phyloP scores from a whole-genome alignment of 2,329 filamentous ascomycete genomes.

The Mycogone perniciosa region DNA sequence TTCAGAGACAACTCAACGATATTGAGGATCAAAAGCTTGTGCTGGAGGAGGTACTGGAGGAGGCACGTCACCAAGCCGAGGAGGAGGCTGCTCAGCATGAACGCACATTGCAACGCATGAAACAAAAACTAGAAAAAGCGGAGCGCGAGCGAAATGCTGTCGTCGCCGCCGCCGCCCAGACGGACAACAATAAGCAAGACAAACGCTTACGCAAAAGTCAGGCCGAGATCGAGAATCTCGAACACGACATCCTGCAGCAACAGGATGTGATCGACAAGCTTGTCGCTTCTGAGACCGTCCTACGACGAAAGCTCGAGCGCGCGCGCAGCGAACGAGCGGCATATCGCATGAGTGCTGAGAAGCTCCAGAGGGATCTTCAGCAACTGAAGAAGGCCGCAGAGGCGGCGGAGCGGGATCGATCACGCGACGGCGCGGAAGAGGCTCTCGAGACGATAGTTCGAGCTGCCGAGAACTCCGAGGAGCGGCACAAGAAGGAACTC shows the following conservation, averaged over 20 bases:
- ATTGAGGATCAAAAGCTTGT: constrained; percentile 53
- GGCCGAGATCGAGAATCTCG: constrained; percentile 60
- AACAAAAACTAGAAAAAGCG: constrained; percentile 45
- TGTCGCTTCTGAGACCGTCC: constrained; percentile 48
- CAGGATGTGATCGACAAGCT: constrained; percentile 57
- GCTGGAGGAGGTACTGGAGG: constrained; percentile 52
- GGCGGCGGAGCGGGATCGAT: constrained; percentile 19
- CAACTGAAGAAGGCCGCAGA: constrained; percentile 32
- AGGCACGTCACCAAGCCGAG: constrained; percentile 46
- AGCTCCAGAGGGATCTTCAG: constrained; percentile 46
- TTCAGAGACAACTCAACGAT: constrained; percentile 50
- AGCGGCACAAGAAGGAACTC: constrained; percentile 67
- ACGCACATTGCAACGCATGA: constrained; percentile 36
- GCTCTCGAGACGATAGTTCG: constrained; percentile 55
- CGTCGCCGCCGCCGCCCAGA: constrained; percentile 26
- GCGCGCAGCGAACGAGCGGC: constrained; percentile 59
- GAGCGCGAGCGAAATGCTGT: constrained; percentile 39
- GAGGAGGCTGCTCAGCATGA: constrained; percentile 39
- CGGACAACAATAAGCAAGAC: constrained; percentile 46
- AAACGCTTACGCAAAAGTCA: constrained; percentile 57
- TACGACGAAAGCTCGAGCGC: constrained; percentile 63
- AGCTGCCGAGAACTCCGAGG: constrained; percentile 56
- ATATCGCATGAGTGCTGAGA: constrained; percentile 48
- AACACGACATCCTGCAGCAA: constrained; percentile 64
- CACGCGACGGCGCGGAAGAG: constrained; percentile 24